Base-by-base conservation (phyloP, 2,329 filamentous ascomycete genomes). In the Trichoderma atroviride region DNA sequence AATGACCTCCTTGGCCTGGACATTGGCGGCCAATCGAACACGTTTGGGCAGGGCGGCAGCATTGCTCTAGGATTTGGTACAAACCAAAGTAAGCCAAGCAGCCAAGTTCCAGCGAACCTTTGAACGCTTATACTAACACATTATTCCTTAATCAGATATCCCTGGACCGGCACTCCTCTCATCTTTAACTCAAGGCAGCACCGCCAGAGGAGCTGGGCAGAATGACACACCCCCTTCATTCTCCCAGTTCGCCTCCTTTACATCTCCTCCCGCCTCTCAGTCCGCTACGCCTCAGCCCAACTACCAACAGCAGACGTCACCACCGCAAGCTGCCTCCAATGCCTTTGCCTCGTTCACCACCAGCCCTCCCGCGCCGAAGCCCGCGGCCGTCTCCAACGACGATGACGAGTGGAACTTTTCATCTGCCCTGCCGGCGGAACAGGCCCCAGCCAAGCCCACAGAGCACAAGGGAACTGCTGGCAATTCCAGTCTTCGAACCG, bases 401-500 rank as follows among this genome's bases (percentile, higher is more conserved):
- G 95, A 97, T 62, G 95, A 98, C 72, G 95, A 98, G 76, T 98
- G 95, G 94, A 92, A 89, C 29, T 98, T 98, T 78, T 89, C 92
- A 3, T 98, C 95, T 0, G 91, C 95, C 0, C 84, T 97, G 16
- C 95, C 95, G 33, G 80, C 84, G 2, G 84, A 88, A 71, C 76
- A 43, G 16, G 33, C 63, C 16, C 76, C 83, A 22, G 75, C 80
- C 70, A 85, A 88, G 40, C 88, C 90, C 1, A 84, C 81, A 64
- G 86, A 88, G 62, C 88, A 92, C 73, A 87, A 88, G 59, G 82
- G 91, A 24, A 86, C 85, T 4, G 88, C 97, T 55, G 89, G 88
- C 75, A 89, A 92, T 75, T 90, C 89, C 2, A 85, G 83, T 55
- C 82, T 98, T 58, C 88, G 88, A 70, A 90, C 97, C 70, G 87